phyloP scores from a whole-genome alignment of 139 green algal species.

The Chlamydomonas asymmetrica region DNA sequence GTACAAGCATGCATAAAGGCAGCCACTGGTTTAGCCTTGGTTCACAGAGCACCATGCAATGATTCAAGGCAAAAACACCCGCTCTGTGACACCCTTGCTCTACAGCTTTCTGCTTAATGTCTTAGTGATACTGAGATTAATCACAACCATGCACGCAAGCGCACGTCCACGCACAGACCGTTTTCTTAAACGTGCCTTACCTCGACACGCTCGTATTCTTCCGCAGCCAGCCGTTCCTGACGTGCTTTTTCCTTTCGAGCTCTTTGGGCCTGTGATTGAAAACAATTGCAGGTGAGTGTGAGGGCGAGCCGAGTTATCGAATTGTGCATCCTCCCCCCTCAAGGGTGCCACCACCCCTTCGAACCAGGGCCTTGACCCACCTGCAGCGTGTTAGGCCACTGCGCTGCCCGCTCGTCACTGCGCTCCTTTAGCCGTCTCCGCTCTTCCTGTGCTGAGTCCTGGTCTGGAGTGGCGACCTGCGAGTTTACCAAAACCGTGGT shows the following conservation, averaged over 20 bases:
- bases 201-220: slow-evolving; percentile 62
- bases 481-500: neutral
- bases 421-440: slow-evolving; percentile 49
- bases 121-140: too few relatives aligned
- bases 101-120: too few relatives aligned
- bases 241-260: slow-evolving; percentile 57
- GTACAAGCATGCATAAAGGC: neutral
- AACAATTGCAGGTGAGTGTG: neutral
- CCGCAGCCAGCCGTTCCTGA: slow-evolving; percentile 50
- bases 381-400: slow-evolving; percentile 74
- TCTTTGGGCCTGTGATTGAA: slow-evolving; percentile 49
- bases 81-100: too few relatives aligned
- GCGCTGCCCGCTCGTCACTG: slow-evolving; percentile 56
- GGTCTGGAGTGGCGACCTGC: slow-evolving; percentile 29
- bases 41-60: too few relatives aligned
- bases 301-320: neutral
- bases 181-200: slow-evolving; percentile 20
- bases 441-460: slow-evolving; percentile 43
- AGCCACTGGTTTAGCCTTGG: slow-evolving; percentile 1
- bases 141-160: too few relatives aligned
- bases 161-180: neutral
- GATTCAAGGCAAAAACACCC: too few relatives aligned
- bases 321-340: neutral
- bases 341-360: neutral
- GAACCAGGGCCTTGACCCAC: slow-evolving; percentile 18